Base-by-base conservation (phyloP, 1,284 basidiomycete species). In the Malassezia arunalokei region DNA sequence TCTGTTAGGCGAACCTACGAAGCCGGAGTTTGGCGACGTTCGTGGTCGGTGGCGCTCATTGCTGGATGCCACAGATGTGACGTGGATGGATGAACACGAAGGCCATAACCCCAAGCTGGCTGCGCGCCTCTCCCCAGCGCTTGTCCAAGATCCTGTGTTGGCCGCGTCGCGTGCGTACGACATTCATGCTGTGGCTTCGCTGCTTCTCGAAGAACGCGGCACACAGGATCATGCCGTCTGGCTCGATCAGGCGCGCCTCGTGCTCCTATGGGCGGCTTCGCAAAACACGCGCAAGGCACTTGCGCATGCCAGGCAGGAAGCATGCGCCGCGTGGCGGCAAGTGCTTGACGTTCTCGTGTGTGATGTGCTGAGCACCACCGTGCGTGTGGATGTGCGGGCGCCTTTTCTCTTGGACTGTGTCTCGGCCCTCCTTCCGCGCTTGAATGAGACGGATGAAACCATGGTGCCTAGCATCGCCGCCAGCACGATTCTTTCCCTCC, bases 41-140 rank as follows among this genome's bases (percentile, higher is more conserved):
- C 56, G 62, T 32, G 84, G 83, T 54, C 88, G 90, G 68, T 83
- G 95, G 70, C 83, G 94, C 63, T 80, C 90, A 45, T 78, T 94
- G 38, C 43, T 45, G 20, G 39, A 50, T 6, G 85, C 85, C 0
- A 77, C 95, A 58, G 83, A 85, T 70, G 85, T 94, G 63, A 83
- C 85, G 55, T 95, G 89, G 87, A 79, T 79, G 15, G 90, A 95
- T 72, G 81, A 80, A 49, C 54, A 63, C 27, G 66, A 69, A 17
- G 33, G 2, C 2, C 53, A 49, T 9, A 12, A 39, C 12, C 32
- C 32, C 17, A 24, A 29, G 35, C 7, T 24, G 2, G 43, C 60
- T 8, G 78, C 76, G 8, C 78, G 81, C 27, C 77, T 94, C 51
- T 82, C 87, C 62, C 77, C 92, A 38, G 94, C 86, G 66, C 75